These are phyloP conservation scores for Rutidosis leptorrhynchoides DNA, from an alignment of 129 eudicot genomes.

Conservation along the genomic window DNA sequence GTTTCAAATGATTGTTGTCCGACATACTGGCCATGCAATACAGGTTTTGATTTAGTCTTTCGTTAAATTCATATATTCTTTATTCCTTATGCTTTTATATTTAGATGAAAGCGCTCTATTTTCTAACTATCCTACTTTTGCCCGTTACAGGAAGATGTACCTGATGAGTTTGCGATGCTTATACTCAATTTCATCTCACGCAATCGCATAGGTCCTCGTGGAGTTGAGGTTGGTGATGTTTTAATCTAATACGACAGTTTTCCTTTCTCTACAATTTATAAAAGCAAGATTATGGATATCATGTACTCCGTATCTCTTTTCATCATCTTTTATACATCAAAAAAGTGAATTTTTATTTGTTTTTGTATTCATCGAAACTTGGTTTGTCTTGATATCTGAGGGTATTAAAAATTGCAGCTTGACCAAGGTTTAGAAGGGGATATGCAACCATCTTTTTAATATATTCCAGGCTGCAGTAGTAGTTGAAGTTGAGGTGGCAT, in stretches of 20 bases:
- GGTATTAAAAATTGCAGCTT: not conserved
- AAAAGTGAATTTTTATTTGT: not conserved
- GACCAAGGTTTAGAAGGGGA: not conserved
- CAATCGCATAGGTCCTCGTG: constrained; percentile 82
- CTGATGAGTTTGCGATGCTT: constrained; percentile 80
- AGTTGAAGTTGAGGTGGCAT: not conserved
- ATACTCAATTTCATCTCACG: constrained; percentile 76
- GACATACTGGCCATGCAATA: constrained; percentile 98
- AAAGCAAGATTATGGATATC: not conserved
- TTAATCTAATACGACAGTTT: constrained; percentile 1
- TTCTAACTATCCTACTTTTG: constrained; percentile 4
- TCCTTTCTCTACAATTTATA: not conserved
- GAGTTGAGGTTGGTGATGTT: constrained; percentile 72
- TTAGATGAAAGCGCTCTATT: constrained; percentile 7
- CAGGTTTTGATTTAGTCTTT: constrained; percentile 50
- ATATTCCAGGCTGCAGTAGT: not conserved
- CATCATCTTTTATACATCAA: not conserved
- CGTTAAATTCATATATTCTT: not conserved
- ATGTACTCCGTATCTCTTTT: not conserved
- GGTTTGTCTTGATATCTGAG: not conserved
- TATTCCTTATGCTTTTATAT: not conserved
- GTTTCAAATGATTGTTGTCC: constrained; percentile 93
- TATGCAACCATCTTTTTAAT: not conserved
- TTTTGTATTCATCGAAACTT: not conserved
- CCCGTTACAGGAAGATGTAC: constrained; percentile 83